Evolutionary conservation across 228 moss, liverwort and hornwort species (phyloP).

Genomic region (Sphagnum fallax): DNA sequence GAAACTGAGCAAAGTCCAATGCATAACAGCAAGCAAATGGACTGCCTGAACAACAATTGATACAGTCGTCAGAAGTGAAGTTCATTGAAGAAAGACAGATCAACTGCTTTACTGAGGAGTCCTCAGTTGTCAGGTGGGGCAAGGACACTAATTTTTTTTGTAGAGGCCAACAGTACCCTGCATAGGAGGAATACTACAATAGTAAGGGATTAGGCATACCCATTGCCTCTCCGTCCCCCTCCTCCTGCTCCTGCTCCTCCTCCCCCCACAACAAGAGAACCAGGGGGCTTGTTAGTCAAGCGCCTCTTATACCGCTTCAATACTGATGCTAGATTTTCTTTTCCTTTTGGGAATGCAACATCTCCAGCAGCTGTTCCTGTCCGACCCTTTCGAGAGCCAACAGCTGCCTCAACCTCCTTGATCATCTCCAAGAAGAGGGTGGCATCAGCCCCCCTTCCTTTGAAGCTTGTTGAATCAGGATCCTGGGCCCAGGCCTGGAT

Average conservation of each 20-base stretch:
- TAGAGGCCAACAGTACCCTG: slow-evolving; percentile 63
- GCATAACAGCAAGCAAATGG: too few relatives aligned
- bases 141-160: background rate
- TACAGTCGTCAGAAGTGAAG: too few relatives aligned
- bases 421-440: slow-evolving; percentile 77
- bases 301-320: slow-evolving; percentile 82
- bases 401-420: slow-evolving; percentile 83
- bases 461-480: slow-evolving; percentile 44
- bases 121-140: background rate
- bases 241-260: background rate
- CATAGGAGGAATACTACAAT: slow-evolving; percentile 70
- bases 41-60: too few relatives aligned
- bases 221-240: slow-evolving; percentile 37
- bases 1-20: too few relatives aligned
- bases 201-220: slow-evolving; percentile 46
- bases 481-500: slow-evolving; percentile 73
- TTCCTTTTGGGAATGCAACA: slow-evolving; percentile 87
- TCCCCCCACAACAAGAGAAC: slow-evolving; percentile 27
- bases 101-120: background rate
- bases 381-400: slow-evolving; percentile 76
- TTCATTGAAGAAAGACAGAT: too few relatives aligned
- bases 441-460: slow-evolving; percentile 59
- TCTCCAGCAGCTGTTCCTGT: slow-evolving; percentile 92
- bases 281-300: slow-evolving; percentile 58
- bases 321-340: slow-evolving; percentile 86